Evolutionary conservation across 352 stramenopile species (phyloP), one percentile per base, ranked within the genome.

Genomic region (Phytopythium chamaehyphon): DNA sequence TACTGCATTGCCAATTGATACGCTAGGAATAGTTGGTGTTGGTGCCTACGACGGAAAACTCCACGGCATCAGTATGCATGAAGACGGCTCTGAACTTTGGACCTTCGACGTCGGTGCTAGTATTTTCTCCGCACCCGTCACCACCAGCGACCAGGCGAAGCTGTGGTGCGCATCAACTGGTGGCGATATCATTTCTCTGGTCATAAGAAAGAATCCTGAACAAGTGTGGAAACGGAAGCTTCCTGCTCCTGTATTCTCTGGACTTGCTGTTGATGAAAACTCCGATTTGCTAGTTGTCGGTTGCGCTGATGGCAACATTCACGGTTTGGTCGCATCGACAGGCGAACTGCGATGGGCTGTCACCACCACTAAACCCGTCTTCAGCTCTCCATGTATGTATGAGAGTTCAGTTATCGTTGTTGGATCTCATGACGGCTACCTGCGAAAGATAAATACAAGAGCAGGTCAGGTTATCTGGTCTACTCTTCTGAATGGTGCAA

Each of bases 351-450:
- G 36, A 9, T 88, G 77, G 77, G 48, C 57, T 23, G 3, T 77
- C 11, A 7, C 54, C 28, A 86, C 76, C 0, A 39, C 64, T 0
- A 83, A 84, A 31, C 72, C 76, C 7, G 69, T 88, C 44, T 86
- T 88, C 50, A 82, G 71, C 50, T 82, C 73, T 2, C 76, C 73
- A 16, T 75, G 64, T 31, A 45, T 86, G 21, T 86, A 73, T 33
- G 7, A 10, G 6, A 24, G 26, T 8, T 49, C 47, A 11, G 65
- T 21, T 0, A 40, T 62, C 0, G 53, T 86, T 2, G 59, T 88
- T 54, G 73, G 76, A 2, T 88, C 73, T 40, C 74, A 88, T 26
- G 76, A 86, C 35, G 71, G 73, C 0, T 54, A 49, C 22, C 52
- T 88, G 18, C 60, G 70, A 35, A 83, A 79, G 43, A 56, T 81